phyloP scores from a whole-genome alignment of 2,329 filamentous ascomycete genomes.

The Hypoxylon sp. region DNA sequence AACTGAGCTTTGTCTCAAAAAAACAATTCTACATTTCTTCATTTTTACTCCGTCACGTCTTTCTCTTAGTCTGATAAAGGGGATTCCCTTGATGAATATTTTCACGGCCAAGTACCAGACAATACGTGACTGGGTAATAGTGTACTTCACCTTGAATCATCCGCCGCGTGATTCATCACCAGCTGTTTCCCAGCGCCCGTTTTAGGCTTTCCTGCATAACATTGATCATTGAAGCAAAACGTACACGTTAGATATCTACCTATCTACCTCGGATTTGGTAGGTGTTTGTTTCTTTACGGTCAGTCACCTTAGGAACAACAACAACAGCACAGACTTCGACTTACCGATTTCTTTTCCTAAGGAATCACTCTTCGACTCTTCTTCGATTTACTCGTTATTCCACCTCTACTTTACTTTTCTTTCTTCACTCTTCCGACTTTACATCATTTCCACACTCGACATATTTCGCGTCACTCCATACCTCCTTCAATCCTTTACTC shows the following conservation, averaged over 20 bases:
- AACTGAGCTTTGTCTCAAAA: slow-evolving; percentile 39
- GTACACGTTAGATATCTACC: not conserved
- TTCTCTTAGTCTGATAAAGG: not conserved
- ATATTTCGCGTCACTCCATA: not conserved
- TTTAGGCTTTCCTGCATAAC: not conserved
- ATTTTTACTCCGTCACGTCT: slow-evolving; percentile 4
- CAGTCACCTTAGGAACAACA: not conserved
- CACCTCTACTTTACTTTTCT: not conserved
- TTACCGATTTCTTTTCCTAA: not conserved
- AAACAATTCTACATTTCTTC: slow-evolving; percentile 31
- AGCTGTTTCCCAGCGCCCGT: not conserved
- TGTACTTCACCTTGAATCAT: not conserved
- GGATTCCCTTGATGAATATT: not conserved
- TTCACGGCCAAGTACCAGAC: not conserved
- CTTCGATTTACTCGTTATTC: not conserved
- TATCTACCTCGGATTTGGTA: not conserved
- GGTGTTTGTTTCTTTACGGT: not conserved
- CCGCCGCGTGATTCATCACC: not conserved
- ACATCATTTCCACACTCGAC: not conserved
- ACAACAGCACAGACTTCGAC: not conserved
- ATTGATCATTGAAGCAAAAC: not conserved
- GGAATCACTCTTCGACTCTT: not conserved
- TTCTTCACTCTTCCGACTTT: not conserved
- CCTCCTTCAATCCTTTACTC: not conserved
- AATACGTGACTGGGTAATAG: not conserved